A percentile compares a stretch with the other conserved stretches of the same genome.
Evolutionary conservation across 306 rosid genomes (phyloP).

Genomic region (Casuarina cunninghamiana): DNA sequence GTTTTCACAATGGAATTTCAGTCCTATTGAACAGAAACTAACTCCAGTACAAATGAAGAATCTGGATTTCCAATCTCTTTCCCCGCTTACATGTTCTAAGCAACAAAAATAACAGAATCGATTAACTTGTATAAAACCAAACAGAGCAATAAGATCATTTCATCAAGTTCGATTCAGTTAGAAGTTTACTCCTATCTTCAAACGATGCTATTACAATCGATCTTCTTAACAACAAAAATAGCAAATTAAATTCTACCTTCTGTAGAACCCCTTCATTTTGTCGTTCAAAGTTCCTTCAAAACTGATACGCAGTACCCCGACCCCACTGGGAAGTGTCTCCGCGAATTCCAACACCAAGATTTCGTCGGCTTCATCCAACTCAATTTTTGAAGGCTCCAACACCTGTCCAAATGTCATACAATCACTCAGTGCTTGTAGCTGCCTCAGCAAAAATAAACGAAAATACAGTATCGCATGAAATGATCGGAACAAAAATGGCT

Average conservation of each 20-base stretch:
- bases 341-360: conserved; percentile 82
- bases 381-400: conserved; percentile 58
- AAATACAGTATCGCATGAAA: no score
- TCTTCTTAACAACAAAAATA: neutral
- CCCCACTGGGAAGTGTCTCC: conserved; percentile 55
- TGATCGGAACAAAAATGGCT: neutral
- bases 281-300: conserved; percentile 73
- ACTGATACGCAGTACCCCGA: conserved; percentile 57
- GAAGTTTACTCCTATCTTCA: no score
- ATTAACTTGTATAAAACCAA: neutral
- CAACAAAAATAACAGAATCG: neutral
- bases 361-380: conserved; percentile 58
- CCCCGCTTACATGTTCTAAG: neutral
- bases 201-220: neutral
- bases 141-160: neutral
- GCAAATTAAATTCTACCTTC: neutral
- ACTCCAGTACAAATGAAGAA: neutral
- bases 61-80: neutral
- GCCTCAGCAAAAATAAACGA: no score
- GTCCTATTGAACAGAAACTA: no score
- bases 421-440: neutral
- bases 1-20: no score
- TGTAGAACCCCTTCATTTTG: neutral
- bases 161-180: no score
- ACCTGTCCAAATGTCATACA: conserved; percentile 44